Percentiles rank a stretch among this genome's conserved stretches.
phyloP scores from a whole-genome alignment of 768 basidiomycete genomes.

The Termitomyces eurrhizus region DNA sequence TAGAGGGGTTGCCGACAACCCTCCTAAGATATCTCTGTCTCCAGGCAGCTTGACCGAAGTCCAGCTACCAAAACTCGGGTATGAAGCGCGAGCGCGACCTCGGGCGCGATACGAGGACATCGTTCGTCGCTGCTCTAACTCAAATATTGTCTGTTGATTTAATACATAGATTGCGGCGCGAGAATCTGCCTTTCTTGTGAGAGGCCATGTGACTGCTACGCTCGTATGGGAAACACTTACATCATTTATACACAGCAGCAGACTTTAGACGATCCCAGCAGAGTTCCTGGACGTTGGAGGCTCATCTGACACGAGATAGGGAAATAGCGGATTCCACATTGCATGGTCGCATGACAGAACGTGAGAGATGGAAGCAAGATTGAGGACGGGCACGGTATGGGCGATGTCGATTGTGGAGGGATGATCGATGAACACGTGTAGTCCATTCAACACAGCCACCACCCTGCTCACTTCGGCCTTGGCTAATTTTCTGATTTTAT shows the following conservation, averaged over 20 bases:
- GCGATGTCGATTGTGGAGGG: too few species aligned
- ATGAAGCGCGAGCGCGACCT: constrained; percentile 2
- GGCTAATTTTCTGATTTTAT: neutral
- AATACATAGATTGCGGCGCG: neutral
- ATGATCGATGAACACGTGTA: too few species aligned
- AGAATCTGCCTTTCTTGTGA: neutral
- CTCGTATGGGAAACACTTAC: neutral
- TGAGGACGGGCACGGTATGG: too few species aligned
- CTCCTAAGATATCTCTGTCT: constrained; percentile 34
- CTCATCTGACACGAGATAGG: neutral
- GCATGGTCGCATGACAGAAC: neutral
- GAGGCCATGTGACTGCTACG: neutral
- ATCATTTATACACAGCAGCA: neutral
- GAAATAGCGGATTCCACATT: neutral
- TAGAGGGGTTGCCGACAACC: constrained; percentile 24
- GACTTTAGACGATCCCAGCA: neutral
- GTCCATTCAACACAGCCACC: neutral
- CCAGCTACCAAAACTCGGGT: neutral
- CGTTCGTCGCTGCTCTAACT: neutral
- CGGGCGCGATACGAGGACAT: neutral
- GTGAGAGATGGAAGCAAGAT: constrained; percentile 1
- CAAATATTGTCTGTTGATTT: neutral
- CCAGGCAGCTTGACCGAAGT: neutral
- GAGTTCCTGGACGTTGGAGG: neutral
- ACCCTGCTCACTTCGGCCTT: neutral